Evolutionary conservation across 1,284 basidiomycete genomes (phyloP).

Genomic region (Coriolopsis trogii): DNA sequence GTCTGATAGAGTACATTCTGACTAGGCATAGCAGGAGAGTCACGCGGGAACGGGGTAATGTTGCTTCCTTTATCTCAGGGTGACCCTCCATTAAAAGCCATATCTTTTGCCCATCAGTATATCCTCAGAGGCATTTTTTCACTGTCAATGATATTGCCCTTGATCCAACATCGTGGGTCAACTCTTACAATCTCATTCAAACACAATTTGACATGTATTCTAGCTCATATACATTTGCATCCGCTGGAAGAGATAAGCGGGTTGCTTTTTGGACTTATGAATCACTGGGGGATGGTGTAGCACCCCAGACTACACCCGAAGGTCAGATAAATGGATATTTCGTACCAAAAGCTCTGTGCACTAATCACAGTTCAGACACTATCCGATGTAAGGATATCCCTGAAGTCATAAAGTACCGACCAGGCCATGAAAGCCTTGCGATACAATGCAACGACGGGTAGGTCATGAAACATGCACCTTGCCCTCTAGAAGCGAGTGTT

Average conservation of each 20-base stretch:
- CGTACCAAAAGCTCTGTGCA: no score
- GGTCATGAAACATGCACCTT: background rate
- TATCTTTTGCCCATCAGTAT: background rate
- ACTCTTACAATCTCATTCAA: background rate
- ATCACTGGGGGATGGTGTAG: background rate
- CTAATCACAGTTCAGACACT: no score
- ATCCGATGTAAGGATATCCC: constrained; percentile 19
- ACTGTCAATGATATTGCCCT: constrained; percentile 30
- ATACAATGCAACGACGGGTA: constrained; percentile 29
- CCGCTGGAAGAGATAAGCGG: constrained; percentile 25
- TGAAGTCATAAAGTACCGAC: constrained; percentile 25
- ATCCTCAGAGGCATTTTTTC: constrained; percentile 4
- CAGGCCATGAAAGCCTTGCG: constrained; percentile 17
- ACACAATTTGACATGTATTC: background rate
- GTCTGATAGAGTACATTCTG: constrained; percentile 14
- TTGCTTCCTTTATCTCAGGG: no score
- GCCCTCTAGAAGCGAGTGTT: background rate
- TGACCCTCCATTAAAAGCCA: no score
- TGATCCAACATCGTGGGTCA: constrained; percentile 26
- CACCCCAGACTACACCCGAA: background rate
- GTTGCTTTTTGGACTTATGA: constrained; percentile 27
- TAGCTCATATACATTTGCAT: constrained; percentile 26
- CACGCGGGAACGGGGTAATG: no score
- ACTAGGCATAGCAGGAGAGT: constrained; percentile 8
- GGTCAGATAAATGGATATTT: constrained; percentile 4